Evolutionary conservation across 1,284 basidiomycete genomes (phyloP).

Genomic region (Cryptococcus maquisensis): DNA sequence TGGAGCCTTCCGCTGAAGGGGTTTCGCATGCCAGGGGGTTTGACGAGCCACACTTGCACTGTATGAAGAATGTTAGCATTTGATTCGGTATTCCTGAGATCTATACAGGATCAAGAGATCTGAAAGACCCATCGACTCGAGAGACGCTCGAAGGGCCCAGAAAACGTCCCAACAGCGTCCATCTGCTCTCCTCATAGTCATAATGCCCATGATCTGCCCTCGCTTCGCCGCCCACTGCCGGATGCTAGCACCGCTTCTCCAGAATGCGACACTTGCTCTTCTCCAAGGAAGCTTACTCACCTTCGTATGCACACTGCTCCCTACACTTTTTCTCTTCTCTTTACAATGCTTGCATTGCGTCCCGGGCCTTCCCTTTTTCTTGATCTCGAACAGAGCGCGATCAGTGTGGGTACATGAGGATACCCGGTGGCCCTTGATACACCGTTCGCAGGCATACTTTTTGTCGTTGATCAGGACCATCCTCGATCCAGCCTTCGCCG

Average conservation of each 20-base stretch:
- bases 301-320: constrained; percentile 45
- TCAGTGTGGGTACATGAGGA: constrained; percentile 71
- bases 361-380: constrained; percentile 72
- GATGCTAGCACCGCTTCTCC: not conserved
- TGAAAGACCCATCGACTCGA: too few relatives aligned
- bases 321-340: constrained; percentile 61
- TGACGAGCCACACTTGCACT: constrained; percentile 47
- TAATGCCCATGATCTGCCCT: not conserved
- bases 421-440: constrained; percentile 77
- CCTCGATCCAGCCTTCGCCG: not conserved
- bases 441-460: constrained; percentile 66
- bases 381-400: constrained; percentile 71
- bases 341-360: constrained; percentile 74
- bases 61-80: constrained; percentile 14
- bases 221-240: not conserved
- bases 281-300: constrained; percentile 15
- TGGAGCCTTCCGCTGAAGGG: too few relatives aligned
- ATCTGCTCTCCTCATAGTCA: not conserved
- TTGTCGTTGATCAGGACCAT: constrained; percentile 71
- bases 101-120: constrained; percentile 3
- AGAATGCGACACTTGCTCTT: not conserved
- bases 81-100: constrained; percentile 12
- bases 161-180: too few relatives aligned
- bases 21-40: constrained; percentile 27
- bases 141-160: too few relatives aligned